Conservation (phyloP, 345 rosid genomes). For the Camelina hispida region DNA sequence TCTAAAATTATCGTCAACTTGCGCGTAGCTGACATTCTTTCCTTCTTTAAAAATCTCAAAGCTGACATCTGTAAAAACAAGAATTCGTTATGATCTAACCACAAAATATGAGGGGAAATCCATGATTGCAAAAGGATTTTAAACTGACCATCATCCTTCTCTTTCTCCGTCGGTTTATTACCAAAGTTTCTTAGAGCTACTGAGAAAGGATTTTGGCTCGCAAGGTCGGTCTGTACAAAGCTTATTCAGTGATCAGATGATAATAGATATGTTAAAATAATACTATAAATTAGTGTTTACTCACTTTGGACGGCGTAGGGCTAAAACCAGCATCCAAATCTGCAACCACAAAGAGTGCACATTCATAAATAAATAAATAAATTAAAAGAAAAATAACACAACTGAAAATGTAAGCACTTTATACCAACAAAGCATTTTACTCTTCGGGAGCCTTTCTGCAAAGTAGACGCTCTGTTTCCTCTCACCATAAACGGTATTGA, state of each 20-base stretch:
- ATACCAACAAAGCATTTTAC: slow-evolving; percentile 79
- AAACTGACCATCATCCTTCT: slow-evolving; percentile 52
- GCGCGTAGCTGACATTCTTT: slow-evolving; percentile 44
- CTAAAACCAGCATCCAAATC: slow-evolving; percentile 82
- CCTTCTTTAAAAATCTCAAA: slow-evolving; percentile 50
- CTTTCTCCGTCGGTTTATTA: slow-evolving; percentile 46
- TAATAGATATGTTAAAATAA: background rate
- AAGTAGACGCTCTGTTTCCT: slow-evolving; percentile 56
- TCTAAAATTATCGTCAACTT: slow-evolving; percentile 62
- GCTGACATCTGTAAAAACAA: slow-evolving; percentile 48
- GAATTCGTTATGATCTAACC: slow-evolving; percentile 5
- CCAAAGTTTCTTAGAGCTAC: slow-evolving; percentile 64
- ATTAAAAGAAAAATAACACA: slow-evolving; percentile 1
- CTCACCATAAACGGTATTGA: slow-evolving; percentile 72
- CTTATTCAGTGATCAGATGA: slow-evolving; percentile 8
- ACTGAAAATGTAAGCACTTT: slow-evolving; percentile 20
- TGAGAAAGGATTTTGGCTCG: slow-evolving; percentile 60
- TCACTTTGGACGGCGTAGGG: slow-evolving; percentile 75
- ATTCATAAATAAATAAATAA: background rate
- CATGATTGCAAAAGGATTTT: slow-evolving; percentile 9
- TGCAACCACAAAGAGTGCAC: slow-evolving; percentile 42
- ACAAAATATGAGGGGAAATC: slow-evolving; percentile 17
- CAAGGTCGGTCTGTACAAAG: slow-evolving; percentile 68
- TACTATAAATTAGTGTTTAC: slow-evolving; percentile 4
- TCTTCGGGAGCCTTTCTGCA: slow-evolving; percentile 66